phyloP scores from a whole-genome alignment of 805 yeast genomes.

The Zygoascus biomembranicola region DNA sequence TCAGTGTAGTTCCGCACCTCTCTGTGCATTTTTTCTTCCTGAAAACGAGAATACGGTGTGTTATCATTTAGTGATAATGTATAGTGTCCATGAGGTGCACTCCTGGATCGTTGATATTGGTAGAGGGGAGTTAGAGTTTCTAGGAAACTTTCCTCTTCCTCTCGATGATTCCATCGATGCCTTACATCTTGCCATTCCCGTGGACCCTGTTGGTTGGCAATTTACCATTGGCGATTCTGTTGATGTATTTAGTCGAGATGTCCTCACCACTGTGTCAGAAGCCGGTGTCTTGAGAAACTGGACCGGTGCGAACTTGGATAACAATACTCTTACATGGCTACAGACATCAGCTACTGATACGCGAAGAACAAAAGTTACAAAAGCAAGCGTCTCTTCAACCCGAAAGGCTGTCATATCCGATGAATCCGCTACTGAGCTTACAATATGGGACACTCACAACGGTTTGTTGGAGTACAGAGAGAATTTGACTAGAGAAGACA shows the following conservation, averaged over 20 bases:
- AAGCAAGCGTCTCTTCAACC: slow-evolving; percentile 66
- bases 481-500: slow-evolving; percentile 8
- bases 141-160: slow-evolving; percentile 18
- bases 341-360: slow-evolving; percentile 45
- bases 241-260: slow-evolving; percentile 33
- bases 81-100: slow-evolving; percentile 14
- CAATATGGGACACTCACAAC: slow-evolving; percentile 73
- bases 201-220: slow-evolving; percentile 61
- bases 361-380: slow-evolving; percentile 42
- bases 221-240: slow-evolving; percentile 28
- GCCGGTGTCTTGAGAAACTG: slow-evolving; percentile 44
- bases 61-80: slow-evolving; percentile 15
- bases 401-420: slow-evolving; percentile 71
- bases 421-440: slow-evolving; percentile 39
- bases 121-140: slow-evolving; percentile 4
- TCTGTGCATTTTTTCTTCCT: slow-evolving; percentile 32
- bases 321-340: slow-evolving; percentile 40
- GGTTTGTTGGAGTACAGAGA: slow-evolving; percentile 58
- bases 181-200: slow-evolving; percentile 41
- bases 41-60: slow-evolving; percentile 19
- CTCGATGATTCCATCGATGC: slow-evolving; percentile 22
- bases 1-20: slow-evolving; percentile 10
- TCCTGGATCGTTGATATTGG: slow-evolving; percentile 17
- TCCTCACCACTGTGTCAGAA: slow-evolving; percentile 51
- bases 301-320: slow-evolving; percentile 31